Base-by-base conservation (phyloP, 2,329 filamentous ascomycete genomes). In the Ophiostoma quercus region DNA sequence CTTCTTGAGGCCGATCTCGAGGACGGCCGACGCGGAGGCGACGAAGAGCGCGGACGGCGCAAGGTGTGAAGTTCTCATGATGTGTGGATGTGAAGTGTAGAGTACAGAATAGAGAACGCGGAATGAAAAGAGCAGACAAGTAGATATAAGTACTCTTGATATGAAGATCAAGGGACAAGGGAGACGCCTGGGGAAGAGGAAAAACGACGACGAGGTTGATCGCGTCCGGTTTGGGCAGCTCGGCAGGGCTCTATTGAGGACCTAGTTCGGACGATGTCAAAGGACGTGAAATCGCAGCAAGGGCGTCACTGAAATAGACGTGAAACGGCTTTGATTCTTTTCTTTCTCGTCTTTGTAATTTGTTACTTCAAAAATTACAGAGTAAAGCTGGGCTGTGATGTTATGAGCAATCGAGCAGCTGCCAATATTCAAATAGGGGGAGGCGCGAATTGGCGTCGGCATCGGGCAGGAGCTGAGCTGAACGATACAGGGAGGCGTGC, bases 1-100 rank as follows among this genome's bases (percentile, higher is more conserved):
- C 70, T 67, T 43, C 69, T 71, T 69, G 11, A 75, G 69, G 43
- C 72, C 73, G 32, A 76, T 68, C 41, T 73, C 69, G 51, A 76
- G 47, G 25, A 74, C 71, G 39, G 72, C 70, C 19, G 73, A 16
- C 9, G 69, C 62, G 54, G 68, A 54, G 3, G 67, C 39, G 16
- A 66, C 68, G 41, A 72, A 63, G 39, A 71, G 67, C 51, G 62
- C 67, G 43, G 66, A 66, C 34, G 60, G 60, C 57, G 32, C 32
- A 22, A 65, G 19, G 62, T 65, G 34, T 32, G 57, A 32, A 51
- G 41, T 34, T 66, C 47, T 68, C 37, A 70, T 47, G 62, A 16
- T 22, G 41, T 41, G 65, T 43, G 25, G 32, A 25, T 57, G 57
- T 29, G 54, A 16, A 34, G 29, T 62, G 34, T 2, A 37, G 34